A percentile compares a stretch with the other conserved stretches of the same genome.
These are phyloP conservation scores for Neofusicoccum sp. DNA, from an alignment of 2,329 filamentous ascomycete species.

Conservation along the genomic window DNA sequence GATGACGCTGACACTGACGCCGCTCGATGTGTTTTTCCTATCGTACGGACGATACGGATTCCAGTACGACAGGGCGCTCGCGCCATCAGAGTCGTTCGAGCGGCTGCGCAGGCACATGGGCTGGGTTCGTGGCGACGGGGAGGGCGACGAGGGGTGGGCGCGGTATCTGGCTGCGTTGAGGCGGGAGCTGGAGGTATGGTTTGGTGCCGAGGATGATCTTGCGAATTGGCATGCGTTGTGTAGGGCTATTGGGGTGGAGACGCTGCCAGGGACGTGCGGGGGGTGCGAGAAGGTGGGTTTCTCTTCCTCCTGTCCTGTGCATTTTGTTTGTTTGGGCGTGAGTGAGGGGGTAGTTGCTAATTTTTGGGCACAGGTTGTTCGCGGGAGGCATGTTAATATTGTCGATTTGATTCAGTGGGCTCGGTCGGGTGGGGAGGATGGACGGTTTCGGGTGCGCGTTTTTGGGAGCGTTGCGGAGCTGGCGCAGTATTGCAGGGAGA, in stretches of 20 bases:
- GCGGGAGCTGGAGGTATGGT: constrained; percentile 21
- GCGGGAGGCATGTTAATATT: not conserved
- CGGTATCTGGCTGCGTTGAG: constrained; percentile 20
- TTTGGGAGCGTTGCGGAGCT: not conserved
- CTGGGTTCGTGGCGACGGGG: not conserved
- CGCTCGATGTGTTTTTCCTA: constrained; percentile 21
- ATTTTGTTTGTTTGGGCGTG: too few species aligned
- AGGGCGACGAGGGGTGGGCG: not conserved
- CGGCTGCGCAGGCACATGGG: not conserved
- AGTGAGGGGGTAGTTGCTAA: too few species aligned
- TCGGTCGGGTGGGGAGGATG: not conserved
- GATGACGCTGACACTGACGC: too few species aligned
- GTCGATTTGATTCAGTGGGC: not conserved
- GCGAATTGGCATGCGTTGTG: constrained; percentile 21
- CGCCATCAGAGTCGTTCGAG: not conserved
- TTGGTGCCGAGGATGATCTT: constrained; percentile 19
- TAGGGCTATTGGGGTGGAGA: constrained; percentile 20
- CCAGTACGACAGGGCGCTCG: not conserved
- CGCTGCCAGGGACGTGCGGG: not conserved
- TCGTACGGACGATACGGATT: not conserved
- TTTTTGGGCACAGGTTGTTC: not conserved
- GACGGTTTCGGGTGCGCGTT: too few species aligned
- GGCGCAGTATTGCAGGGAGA: not conserved
- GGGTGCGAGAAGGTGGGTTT: not conserved
- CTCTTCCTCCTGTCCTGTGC: too few species aligned